These are phyloP conservation scores for Urtica urens DNA, from an alignment of 306 rosid species.

Conservation along the genomic window DNA sequence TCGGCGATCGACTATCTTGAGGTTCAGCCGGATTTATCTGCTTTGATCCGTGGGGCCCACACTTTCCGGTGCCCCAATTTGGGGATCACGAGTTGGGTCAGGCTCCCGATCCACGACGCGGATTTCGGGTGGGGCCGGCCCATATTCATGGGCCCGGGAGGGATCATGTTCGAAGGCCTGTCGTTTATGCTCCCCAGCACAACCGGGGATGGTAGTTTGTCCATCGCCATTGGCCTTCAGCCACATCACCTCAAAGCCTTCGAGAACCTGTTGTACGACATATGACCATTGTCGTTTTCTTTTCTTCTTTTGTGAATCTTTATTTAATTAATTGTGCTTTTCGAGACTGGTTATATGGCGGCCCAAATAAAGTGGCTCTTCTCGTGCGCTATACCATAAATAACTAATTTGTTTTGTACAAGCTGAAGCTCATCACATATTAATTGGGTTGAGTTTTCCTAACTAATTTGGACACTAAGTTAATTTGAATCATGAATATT, in stretches of 20 bases:
- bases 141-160: slow-evolving; percentile 89
- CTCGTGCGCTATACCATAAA: too few relatives aligned
- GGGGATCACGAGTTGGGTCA: slow-evolving; percentile 79
- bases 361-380: too few relatives aligned
- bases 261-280: slow-evolving; percentile 14
- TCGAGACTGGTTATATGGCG: too few relatives aligned
- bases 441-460: too few relatives aligned
- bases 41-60: slow-evolving; percentile 67
- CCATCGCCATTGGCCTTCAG: slow-evolving; percentile 11
- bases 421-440: too few relatives aligned
- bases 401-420: too few relatives aligned
- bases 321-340: too few relatives aligned
- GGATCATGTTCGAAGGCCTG: slow-evolving; percentile 60
- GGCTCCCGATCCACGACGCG: slow-evolving; percentile 89
- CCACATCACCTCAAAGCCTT: slow-evolving; percentile 12
- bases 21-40: slow-evolving; percentile 54
- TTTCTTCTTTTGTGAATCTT: too few relatives aligned
- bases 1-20: slow-evolving; percentile 68
- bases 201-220: slow-evolving; percentile 44
- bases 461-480: too few relatives aligned
- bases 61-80: slow-evolving; percentile 71
- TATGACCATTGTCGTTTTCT: neutral
- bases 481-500: too few relatives aligned
- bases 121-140: slow-evolving; percentile 96
- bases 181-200: slow-evolving; percentile 62